These are phyloP conservation scores for Trichoderma cornu-damae DNA, from an alignment of 2,329 filamentous ascomycete species.

Conservation along the genomic window DNA sequence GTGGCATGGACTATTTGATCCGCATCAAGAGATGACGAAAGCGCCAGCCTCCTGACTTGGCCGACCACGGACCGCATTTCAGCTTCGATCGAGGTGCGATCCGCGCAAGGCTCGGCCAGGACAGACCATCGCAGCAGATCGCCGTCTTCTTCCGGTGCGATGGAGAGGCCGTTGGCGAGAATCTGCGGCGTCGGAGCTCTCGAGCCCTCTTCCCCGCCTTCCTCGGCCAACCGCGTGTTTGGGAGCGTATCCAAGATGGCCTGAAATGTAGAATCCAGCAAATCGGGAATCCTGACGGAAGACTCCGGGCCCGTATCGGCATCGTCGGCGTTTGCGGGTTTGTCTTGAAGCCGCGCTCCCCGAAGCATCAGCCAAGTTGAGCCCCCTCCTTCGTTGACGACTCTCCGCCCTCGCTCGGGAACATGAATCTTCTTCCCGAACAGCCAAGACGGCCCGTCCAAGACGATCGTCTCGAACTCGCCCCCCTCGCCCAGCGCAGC, in stretches of 20 bases:
- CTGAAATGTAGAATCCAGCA: conserved; percentile 61
- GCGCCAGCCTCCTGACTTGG: conserved; percentile 41
- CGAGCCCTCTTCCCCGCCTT: background rate
- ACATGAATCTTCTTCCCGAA: conserved; percentile 70
- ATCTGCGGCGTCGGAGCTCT: background rate
- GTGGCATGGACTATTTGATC: conserved; percentile 49
- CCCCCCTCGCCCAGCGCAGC: conserved; percentile 86
- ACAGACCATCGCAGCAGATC: conserved; percentile 38
- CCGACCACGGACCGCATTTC: conserved; percentile 47
- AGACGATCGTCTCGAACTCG: conserved; percentile 88
- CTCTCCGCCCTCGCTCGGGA: conserved; percentile 44
- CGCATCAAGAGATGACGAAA: conserved; percentile 27
- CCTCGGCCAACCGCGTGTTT: background rate
- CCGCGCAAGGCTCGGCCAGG: conserved; percentile 25
- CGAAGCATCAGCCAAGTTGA: conserved; percentile 65
- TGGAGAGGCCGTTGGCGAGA: background rate
- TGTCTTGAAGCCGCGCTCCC: conserved; percentile 49
- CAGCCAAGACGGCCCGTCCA: conserved; percentile 68
- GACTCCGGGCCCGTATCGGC: conserved; percentile 16
- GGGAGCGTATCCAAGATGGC: conserved; percentile 32
- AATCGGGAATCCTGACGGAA: conserved; percentile 51
- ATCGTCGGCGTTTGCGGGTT: conserved; percentile 24
- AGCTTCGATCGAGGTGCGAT: conserved; percentile 36
- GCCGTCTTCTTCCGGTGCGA: conserved; percentile 15
- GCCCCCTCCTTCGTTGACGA: conserved; percentile 67